phyloP scores from a whole-genome alignment of 1,284 basidiomycete species.

The Mixia osmundae region DNA sequence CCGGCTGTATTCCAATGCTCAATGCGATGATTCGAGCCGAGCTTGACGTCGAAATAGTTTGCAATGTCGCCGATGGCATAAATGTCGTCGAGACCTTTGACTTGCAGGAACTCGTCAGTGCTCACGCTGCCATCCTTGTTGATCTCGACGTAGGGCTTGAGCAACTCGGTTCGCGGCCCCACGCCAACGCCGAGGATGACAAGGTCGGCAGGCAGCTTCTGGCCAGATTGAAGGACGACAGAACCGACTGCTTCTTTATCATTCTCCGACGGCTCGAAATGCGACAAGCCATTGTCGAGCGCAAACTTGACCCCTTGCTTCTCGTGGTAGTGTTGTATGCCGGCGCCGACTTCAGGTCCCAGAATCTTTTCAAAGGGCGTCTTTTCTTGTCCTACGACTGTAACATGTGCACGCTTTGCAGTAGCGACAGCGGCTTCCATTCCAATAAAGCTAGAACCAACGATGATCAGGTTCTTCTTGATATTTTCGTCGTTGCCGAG shows the following conservation, averaged over 20 bases:
- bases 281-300: constrained; percentile 39
- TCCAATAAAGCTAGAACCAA: constrained; percentile 79
- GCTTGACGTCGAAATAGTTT: constrained; percentile 17
- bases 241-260: constrained; percentile 25
- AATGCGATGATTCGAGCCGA: constrained; percentile 36
- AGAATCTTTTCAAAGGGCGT: constrained; percentile 60
- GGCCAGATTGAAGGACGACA: constrained; percentile 43
- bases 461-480: constrained; percentile 47
- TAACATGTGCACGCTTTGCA: constrained; percentile 28
- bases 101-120: constrained; percentile 54
- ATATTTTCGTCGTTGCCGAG: constrained; percentile 12
- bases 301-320: constrained; percentile 52
- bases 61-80: constrained; percentile 85
- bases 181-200: constrained; percentile 80
- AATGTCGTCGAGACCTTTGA: constrained; percentile 37
- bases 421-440: constrained; percentile 67
- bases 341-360: constrained; percentile 54
- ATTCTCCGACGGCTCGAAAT: constrained; percentile 14
- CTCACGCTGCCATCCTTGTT: constrained; percentile 58
- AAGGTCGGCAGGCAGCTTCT: constrained; percentile 45
- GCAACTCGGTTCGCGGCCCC: constrained; percentile 55
- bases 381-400: constrained; percentile 65
- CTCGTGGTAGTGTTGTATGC: constrained; percentile 41
- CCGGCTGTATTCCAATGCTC: constrained; percentile 85
- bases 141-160: constrained; percentile 37